Evolutionary conservation across 1,139 yeast species (phyloP), one percentile per base, ranked within the genome.

Genomic region (Yamadazyma conglobata): DNA sequence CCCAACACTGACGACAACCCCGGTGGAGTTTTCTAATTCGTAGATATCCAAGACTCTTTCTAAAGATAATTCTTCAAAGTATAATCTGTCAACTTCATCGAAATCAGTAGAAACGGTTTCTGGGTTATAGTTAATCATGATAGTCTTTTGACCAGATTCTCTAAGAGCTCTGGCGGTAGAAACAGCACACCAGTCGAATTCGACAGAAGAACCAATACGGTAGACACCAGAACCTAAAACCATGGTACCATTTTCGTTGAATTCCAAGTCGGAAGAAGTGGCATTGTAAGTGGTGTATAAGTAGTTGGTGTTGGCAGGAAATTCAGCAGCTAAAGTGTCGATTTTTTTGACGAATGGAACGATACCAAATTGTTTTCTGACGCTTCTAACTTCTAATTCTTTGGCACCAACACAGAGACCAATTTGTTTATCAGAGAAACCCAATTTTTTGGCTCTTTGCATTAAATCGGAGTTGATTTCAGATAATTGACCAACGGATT

Each of bases 181-280:
- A 40, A 91, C 98, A 30, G 97, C 98, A 73, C 98, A 91, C 98
- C 98, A 91, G 64, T 91, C 98, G 50, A 91, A 91, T 65, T 91
- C 98, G 38, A 91, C 98, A 15, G 97, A 89, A 4, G 97, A 89
- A 38, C 98, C 98, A 56, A 91, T 91, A 64, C 98, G 79, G 74
- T 91, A 91, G 33, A 91, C 98, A 67, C 98, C 98, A 9, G 97
- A 89, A 33, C 98, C 98, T 46, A 91, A 72, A 25, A 91, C 98
- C 77, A 91, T 70, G 41, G 93, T 82, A 52, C 98, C 97, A 44
- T 85, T 76, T 42, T 89, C 97, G 50, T 85, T 76, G 54, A 91
- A 91, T 24, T 68, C 73, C 35, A 91, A 80, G 60, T 91, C 98
- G 46, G 83, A 82, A 31, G 77, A 72, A 32, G 87, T 75, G 34